Evolutionary conservation across 352 stramenopile species (phyloP).

Genomic region (Blastocystis sp.): DNA sequence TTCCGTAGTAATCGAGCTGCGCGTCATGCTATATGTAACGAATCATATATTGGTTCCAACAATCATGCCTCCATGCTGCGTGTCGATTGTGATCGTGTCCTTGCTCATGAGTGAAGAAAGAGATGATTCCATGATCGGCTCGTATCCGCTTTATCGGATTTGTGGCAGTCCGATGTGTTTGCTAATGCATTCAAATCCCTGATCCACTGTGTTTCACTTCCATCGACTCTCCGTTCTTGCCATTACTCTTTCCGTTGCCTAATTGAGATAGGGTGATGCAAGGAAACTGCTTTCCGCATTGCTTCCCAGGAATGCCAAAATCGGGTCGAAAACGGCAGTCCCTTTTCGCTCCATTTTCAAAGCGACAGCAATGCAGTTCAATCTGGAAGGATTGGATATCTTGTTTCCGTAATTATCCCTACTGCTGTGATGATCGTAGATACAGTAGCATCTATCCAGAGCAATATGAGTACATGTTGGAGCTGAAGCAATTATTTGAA

Average conservation of each 20-base stretch:
- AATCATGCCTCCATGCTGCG: conserved; percentile 95
- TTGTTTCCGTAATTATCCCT: conserved; percentile 90
- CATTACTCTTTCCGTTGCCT: too few relatives aligned
- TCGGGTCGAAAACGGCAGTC: too few relatives aligned
- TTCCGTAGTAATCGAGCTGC: conserved; percentile 98
- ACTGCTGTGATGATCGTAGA: not conserved
- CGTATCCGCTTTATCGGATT: too few relatives aligned
- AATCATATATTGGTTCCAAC: conserved; percentile 74
- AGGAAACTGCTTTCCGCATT: too few relatives aligned
- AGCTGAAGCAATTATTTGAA: conserved; percentile 94
- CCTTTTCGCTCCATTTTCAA: too few relatives aligned
- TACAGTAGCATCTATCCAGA: conserved; percentile 90
- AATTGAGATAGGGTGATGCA: too few relatives aligned
- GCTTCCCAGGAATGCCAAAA: too few relatives aligned
- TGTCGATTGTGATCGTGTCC: conserved; percentile 87
- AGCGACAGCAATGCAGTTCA: conserved; percentile 72
- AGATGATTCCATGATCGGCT: too few relatives aligned
- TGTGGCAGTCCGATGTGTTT: too few relatives aligned
- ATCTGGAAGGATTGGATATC: conserved; percentile 91
- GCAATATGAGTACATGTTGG: conserved; percentile 98
- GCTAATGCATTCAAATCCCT: too few relatives aligned
- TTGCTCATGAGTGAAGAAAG: conserved; percentile 67
- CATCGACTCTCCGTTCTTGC: too few relatives aligned
- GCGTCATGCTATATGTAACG: conserved; percentile 85
- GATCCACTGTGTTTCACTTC: too few relatives aligned